phyloP scores from a whole-genome alignment of 2,329 filamentous ascomycete species.

The Plenodomus biglobosus region DNA sequence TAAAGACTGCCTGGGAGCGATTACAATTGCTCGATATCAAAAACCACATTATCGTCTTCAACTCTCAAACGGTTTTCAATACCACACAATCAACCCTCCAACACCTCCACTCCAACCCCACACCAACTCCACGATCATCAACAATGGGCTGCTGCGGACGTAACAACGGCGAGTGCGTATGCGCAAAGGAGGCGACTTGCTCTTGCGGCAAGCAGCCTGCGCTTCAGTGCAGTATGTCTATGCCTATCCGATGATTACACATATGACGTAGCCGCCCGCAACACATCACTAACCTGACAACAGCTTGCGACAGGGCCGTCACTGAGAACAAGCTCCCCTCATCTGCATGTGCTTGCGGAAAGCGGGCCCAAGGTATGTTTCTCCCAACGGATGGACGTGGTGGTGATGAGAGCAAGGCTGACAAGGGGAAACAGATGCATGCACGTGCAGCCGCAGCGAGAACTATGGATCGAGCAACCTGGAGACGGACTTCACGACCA shows the following conservation, averaged over 20 bases:
- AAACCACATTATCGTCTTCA: conserved; percentile 2
- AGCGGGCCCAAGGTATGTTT: conserved; percentile 66
- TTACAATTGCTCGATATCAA: conserved; percentile 6
- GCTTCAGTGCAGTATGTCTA: conserved; percentile 68
- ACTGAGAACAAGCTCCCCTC: conserved; percentile 74
- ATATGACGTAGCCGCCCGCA: too few relatives aligned
- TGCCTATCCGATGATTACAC: not conserved
- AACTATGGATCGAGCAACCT: conserved; percentile 62
- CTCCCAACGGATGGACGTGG: not conserved
- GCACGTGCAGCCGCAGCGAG: conserved; percentile 78
- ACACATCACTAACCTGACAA: conserved; percentile 10
- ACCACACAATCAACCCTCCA: conserved; percentile 6
- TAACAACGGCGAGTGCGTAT: conserved; percentile 58
- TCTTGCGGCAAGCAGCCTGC: conserved; percentile 88
- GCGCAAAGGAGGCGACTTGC: conserved; percentile 66
- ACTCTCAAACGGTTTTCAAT: not conserved
- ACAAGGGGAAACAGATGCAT: conserved; percentile 47
- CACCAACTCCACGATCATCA: conserved; percentile 2
- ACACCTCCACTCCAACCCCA: conserved; percentile 10
- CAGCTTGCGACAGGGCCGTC: conserved; percentile 69
- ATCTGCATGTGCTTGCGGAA: conserved; percentile 73
- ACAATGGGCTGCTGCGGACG: conserved; percentile 53
- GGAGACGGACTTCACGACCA: conserved; percentile 87
- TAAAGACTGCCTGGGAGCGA: conserved; percentile 9
- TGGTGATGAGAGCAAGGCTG: conserved; percentile 3